Base-by-base conservation (phyloP, 163 green algal species). In the Picocystis sp. region DNA sequence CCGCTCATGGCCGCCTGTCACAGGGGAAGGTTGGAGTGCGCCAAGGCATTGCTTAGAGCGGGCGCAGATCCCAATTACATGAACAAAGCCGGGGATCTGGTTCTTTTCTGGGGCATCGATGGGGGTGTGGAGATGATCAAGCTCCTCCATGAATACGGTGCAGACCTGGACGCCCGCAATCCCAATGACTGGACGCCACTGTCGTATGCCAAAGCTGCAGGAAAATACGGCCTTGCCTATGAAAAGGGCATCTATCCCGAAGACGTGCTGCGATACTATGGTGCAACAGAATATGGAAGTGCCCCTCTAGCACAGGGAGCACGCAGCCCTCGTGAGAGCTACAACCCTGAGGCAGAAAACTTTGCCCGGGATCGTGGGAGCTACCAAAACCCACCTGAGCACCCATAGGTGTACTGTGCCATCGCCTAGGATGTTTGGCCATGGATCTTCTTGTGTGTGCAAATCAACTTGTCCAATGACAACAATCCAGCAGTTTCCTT, bases 191-290 rank as follows among this genome's bases (percentile, higher is more conserved):
- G 81, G 82, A 93, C 76, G 1, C 72, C 86, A 1, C 71, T 95
- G 10, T 84, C 66, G 50, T 96, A 96, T 66, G 71, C 72, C 44
- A 73, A 74, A 42, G 87, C 83, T 9, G 86, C 87, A 64, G 87
- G 85, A 34, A 96, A 94, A 66, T 94, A 96, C 59, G 87, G 87
- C n/a, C 74, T 86, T 33, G 87, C 81, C n/a, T 86, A 94, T 58
- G 85, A 96, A 60, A 88, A 88, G 60, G 83, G 87, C 38, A 90
- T 96, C 52, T 94, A 94, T 60, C 82, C 85, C 5, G 87, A 96
- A 77, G 84, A 94, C 44, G 83, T 94, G 21, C 75, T 96, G 29
- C 72, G 78, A 54, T 93, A 88, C 70, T 88, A 94, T 53, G 82
- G 82, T 14, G 87, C 85, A 14, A 79, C 55, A 25, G 74, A 82